Conservation (phyloP, 2,329 filamentous ascomycete species). For the Cercospora sp. region DNA sequence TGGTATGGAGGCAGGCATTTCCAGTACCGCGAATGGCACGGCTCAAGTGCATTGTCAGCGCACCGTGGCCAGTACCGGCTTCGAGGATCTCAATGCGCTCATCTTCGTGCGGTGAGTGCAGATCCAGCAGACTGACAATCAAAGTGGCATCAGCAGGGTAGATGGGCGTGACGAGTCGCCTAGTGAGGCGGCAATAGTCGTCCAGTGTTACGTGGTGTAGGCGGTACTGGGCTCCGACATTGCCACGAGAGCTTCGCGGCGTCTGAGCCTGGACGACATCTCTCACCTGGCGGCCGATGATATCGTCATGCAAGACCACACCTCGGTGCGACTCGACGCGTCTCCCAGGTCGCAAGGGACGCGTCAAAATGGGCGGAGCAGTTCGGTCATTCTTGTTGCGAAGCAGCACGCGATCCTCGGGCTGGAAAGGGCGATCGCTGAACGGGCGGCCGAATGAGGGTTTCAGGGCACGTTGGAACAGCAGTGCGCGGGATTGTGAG, state of each 20-base stretch:
- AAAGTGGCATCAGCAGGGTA: slow-evolving; percentile 74
- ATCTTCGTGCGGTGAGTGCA: slow-evolving; percentile 54
- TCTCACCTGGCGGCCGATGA: slow-evolving; percentile 64
- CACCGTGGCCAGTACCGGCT: slow-evolving; percentile 82
- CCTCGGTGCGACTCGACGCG: slow-evolving; percentile 51
- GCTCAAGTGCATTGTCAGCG: slow-evolving; percentile 72
- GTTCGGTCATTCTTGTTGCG: slow-evolving; percentile 42
- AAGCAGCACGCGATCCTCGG: slow-evolving; percentile 43
- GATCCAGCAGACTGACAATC: slow-evolving; percentile 74
- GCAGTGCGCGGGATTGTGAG: slow-evolving; percentile 16
- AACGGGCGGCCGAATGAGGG: slow-evolving; percentile 8
- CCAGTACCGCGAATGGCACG: slow-evolving; percentile 58
- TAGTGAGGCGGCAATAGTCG: slow-evolving; percentile 69
- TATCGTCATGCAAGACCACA: slow-evolving; percentile 52
- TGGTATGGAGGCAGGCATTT: slow-evolving; percentile 71
- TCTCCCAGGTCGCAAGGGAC: slow-evolving; percentile 40
- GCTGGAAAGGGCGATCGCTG: slow-evolving; percentile 30
- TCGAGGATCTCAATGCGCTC: slow-evolving; percentile 70
- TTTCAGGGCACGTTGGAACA: not conserved
- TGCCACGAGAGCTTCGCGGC: slow-evolving; percentile 30
- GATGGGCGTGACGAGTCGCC: slow-evolving; percentile 73
- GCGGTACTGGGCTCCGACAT: slow-evolving; percentile 51
- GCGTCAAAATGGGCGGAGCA: slow-evolving; percentile 44
- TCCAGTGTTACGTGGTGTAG: slow-evolving; percentile 68
- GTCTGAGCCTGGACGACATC: slow-evolving; percentile 58